phyloP scores from a whole-genome alignment of 495 filamentous ascomycete species.

The Aeminium ludgeri region DNA sequence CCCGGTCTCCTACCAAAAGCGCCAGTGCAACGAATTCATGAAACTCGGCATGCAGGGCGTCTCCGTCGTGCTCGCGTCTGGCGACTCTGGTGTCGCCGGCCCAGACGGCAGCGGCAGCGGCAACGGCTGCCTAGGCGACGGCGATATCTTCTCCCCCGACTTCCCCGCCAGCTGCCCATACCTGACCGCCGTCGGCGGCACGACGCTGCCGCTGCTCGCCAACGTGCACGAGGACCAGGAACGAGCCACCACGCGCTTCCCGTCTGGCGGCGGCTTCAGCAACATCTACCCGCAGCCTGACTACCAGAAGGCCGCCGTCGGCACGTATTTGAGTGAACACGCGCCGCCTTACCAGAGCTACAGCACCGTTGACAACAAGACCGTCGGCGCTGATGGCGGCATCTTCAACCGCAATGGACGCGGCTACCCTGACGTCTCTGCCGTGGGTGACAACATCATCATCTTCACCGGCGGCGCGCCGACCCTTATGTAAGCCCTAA shows the following conservation, averaged over 20 bases:
- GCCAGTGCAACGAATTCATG: conserved; percentile 21
- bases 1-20: conserved; percentile 7
- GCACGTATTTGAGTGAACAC: conserved; percentile 11
- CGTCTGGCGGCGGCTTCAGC: conserved; percentile 46
- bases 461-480: not conserved
- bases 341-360: conserved; percentile 8
- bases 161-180: not conserved
- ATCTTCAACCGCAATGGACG: conserved; percentile 38
- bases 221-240: not conserved
- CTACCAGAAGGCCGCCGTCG: conserved; percentile 41
- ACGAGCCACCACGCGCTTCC: conserved; percentile 5
- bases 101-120: conserved; percentile 49
- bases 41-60: conserved; percentile 32
- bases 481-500: too few relatives aligned
- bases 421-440: conserved; percentile 49
- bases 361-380: conserved; percentile 2
- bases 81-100: conserved; percentile 36
- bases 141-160: not conserved
- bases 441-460: conserved; percentile 20
- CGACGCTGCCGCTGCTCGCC: not conserved
- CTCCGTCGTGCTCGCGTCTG: conserved; percentile 27
- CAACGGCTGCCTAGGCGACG: not conserved
- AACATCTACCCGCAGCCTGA: conserved; percentile 44
- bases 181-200: not conserved
- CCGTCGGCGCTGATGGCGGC: conserved; percentile 20